Evolutionary conservation across 495 filamentous ascomycete species (phyloP), one percentile per base, ranked within the genome.

Genomic region (Talaromyces proteolyticus): DNA sequence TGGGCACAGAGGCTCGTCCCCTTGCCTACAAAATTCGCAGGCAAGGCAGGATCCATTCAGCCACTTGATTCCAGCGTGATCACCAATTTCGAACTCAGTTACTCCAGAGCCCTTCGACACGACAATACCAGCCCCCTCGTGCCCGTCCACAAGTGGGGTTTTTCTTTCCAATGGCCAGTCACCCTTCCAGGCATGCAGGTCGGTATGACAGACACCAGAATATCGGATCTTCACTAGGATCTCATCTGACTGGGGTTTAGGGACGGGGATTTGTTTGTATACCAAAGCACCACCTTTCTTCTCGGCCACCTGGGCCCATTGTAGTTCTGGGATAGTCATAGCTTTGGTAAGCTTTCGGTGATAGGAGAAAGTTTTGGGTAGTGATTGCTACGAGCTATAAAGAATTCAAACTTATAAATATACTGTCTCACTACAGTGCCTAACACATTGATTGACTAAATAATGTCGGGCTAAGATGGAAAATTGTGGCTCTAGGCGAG

Each of bases 201-300:
- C 87, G 0, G 91, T 95, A 73, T 95, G 90, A 75, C 91, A 95
- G 51, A 96, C 91, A 62, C 91, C 91, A 6, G 88, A 86, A 78
- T 85, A 96, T 65, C 88, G 88, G 74, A 96, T 84, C 70, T 94
- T 89, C 64, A 96, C 72, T 34, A 95, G 80, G 54, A 96, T 85
- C 66, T 96, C 86, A 70, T 94, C 89, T 2, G 91, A 81, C 3
- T 82, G 85, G 3, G 91, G 91, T 58, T 80, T 78, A 42, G 77
- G 76, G 42, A 94, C 89, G 54, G 82, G 80, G 60, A 95, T 90
- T 66, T 88, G 76, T 68, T 95, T 94, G 80, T 86, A 91, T 43
- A 82, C 64, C 47, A 84, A 72, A 10, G 85, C 86, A 16, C 84
- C 86, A 53, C 87, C 87, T 24, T 74, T 77, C 69, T 87, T 77